Evolutionary conservation across 1,139 yeast genomes (phyloP), one percentile per base, ranked within the genome.

Genomic region (Blastobotrys buckinghamii): DNA sequence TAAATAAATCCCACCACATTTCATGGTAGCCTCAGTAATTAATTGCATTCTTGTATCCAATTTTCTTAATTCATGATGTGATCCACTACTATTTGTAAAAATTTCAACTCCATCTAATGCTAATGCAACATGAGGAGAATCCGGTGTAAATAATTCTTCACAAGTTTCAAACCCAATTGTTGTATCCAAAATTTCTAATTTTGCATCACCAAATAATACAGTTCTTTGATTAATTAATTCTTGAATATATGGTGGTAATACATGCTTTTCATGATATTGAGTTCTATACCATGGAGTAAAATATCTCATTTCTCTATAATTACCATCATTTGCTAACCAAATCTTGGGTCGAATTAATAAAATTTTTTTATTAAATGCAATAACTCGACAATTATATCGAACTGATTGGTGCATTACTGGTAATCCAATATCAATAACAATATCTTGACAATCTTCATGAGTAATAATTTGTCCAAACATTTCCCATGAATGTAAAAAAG

Each of bases 61-160:
- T 64, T 92, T 92, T 54, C 98, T 77, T 56, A 94, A 76, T 68
- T 92, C 97, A 64, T 92, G 98, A 63, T 92, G 99, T 12, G 96
- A 86, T 1, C 98, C 99, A 24, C 95, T 83, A 1, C 97, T 89
- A 65, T 92, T 92, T 44, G 97, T 89, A 61, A 92, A 78, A 59
- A 92, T 89, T 67, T 92, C 99, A 15, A 90, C 96, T 44, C 99
- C 99, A 66, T 89, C 97, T 37, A 92, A 72, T 0, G 96, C 80
- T 87, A 92, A 82, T 30, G 81, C 79, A 52, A 92, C 86, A 65
- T 92, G 97, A 2, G 99, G 98, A 9, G 96, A 82, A 57, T 88
- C 84, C 0, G 98, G 98, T 0, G 99, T 92, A 68, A 92, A 92
- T 51, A 92, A 73, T 67, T 92, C 99, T 65, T 92, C 99, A 66